Evolutionary conservation across 176 grass and related monocot genomes (phyloP), one percentile per base, ranked within the genome.

Genomic region (Lolium perenne): DNA sequence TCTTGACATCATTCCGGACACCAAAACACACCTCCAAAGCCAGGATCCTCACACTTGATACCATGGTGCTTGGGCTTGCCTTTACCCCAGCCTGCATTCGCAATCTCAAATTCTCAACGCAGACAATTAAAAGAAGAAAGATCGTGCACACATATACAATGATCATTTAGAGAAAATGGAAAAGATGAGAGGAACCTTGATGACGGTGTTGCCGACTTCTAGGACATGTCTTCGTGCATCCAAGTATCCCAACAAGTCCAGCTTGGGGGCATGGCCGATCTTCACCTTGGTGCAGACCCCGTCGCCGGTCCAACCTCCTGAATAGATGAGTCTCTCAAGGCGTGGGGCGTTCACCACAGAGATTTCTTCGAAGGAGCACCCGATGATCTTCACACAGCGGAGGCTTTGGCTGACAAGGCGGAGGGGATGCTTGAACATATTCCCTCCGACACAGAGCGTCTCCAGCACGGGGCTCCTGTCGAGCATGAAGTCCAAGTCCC

Each of bases 1-100:
- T 68, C 65, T 68, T 68, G 32, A 15, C 32, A 68, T 68, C 65
- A 68, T 38, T 68, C 32, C 32, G 65, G 32, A 68, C 65, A 38
- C 15, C 32, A 6, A 38, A 68, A 68, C 32, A 7, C 5, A 38
- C 29, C 32, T 68, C 65, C 65, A 68, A 18, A 68, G 65, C 65
- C 65, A 68, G 65, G 32, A 68, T 18, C 32, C 0, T 35, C 65
- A 68, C 65, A 68, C 65, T 68, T 68, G 65, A 2, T 8, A 68
- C 65, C 65, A 38, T 68, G 6, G 65, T 68, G 65, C 15, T 68
- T 16, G 32, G 65, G 16, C 65, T 68, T 15, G 15, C 64, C 64
- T 25, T 38, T 68, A 32, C 38, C 65, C 32, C 32, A 68, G 60
- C 22, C 60, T 63, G 60, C 60, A 63, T 13, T 63, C 26, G 22